A percentile compares a stretch with the other conserved stretches of the same genome.
These are phyloP conservation scores for Lipomyces anomalus DNA, from an alignment of 805 yeast genomes.

Conservation along the genomic window DNA sequence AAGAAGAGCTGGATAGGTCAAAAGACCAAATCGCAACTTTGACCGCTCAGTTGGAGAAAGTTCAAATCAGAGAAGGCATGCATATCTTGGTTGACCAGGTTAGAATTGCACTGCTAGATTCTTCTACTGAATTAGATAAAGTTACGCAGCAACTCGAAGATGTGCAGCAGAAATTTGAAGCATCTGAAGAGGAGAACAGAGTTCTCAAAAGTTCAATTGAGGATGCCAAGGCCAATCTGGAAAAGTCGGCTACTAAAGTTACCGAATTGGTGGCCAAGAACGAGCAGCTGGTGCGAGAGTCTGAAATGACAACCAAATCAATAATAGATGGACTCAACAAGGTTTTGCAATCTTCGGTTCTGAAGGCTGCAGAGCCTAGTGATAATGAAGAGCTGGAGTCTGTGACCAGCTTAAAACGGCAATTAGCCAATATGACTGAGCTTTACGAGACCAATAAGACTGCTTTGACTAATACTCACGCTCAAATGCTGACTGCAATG, in stretches of 20 bases:
- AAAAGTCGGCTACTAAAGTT: slow-evolving; percentile 7
- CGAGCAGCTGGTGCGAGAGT: neutral
- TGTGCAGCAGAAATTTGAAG: slow-evolving; percentile 8
- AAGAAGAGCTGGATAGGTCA: neutral
- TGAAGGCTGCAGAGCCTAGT: neutral
- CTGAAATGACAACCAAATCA: neutral
- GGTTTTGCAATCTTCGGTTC: neutral
- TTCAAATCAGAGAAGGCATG: neutral
- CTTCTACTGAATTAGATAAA: slow-evolving; percentile 5
- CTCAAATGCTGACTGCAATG: slow-evolving; percentile 1
- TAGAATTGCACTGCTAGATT: neutral
- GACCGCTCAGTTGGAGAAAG: neutral
- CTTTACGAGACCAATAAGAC: slow-evolving; percentile 29
- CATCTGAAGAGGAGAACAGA: slow-evolving; percentile 16
- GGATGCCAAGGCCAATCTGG: slow-evolving; percentile 18
- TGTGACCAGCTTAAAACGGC: slow-evolving; percentile 7
- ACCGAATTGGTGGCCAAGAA: neutral
- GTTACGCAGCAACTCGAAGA: slow-evolving; percentile 19
- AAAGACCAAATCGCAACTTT: neutral
- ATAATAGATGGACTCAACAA: neutral
- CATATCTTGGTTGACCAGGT: neutral
- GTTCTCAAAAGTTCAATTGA: slow-evolving; percentile 4
- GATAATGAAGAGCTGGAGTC: neutral
- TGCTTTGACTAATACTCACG: slow-evolving; percentile 15
- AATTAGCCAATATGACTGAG: slow-evolving; percentile 6